These are phyloP conservation scores for Ramaria rubella DNA, from an alignment of 768 basidiomycete genomes.

Conservation along the genomic window DNA sequence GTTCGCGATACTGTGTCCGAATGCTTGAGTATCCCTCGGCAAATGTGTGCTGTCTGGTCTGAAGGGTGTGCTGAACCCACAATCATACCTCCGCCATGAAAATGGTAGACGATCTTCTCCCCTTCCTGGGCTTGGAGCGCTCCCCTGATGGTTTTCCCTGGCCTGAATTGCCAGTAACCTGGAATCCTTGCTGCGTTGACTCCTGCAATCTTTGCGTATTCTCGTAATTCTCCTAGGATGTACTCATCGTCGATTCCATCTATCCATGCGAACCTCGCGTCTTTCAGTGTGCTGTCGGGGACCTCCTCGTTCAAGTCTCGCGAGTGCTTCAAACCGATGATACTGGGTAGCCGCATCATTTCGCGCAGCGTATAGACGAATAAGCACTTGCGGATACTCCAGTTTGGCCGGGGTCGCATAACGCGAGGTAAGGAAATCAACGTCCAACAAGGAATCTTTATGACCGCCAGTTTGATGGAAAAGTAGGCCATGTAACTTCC, in stretches of 20 bases:
- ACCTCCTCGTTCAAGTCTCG: background rate
- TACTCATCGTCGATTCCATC: conserved; percentile 34
- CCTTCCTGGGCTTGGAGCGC: conserved; percentile 35
- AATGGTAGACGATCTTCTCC: conserved; percentile 49
- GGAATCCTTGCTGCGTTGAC: conserved; percentile 41
- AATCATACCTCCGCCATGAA: conserved; percentile 34
- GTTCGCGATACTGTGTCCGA: conserved; percentile 38
- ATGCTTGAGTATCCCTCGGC: conserved; percentile 42
- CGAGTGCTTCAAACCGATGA: background rate
- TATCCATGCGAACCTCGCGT: conserved; percentile 31
- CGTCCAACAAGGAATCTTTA: background rate
- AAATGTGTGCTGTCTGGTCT: conserved; percentile 39
- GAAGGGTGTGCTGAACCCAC: conserved; percentile 45
- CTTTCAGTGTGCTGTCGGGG: background rate
- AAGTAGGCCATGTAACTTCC: background rate
- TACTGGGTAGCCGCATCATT: background rate
- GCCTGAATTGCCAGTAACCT: conserved; percentile 51
- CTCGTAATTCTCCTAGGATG: conserved; percentile 37
- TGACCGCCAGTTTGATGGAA: background rate
- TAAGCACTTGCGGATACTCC: background rate
- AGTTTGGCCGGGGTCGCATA: background rate
- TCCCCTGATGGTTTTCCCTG: conserved; percentile 31
- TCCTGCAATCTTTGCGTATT: conserved; percentile 33
- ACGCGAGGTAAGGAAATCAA: background rate
- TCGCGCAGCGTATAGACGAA: background rate